Evolutionary conservation across 2,329 filamentous ascomycete genomes (phyloP).

Genomic region (Xylaria sp.): DNA sequence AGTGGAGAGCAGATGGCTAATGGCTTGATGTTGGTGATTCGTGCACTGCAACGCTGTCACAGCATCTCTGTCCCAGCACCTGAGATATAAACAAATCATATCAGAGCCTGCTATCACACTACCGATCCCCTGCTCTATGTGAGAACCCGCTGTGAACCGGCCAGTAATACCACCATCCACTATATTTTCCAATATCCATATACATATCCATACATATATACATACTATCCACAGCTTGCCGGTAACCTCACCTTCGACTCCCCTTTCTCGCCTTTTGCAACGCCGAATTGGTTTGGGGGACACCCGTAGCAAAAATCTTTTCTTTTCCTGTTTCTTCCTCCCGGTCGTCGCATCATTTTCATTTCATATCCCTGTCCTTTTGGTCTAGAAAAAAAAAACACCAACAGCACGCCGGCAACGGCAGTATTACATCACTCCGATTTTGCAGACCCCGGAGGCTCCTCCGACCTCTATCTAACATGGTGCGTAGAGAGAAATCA

Average conservation of each 20-base stretch:
- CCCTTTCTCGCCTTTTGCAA: constrained; percentile 31
- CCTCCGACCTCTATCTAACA: constrained; percentile 16
- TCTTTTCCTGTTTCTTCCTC: constrained; percentile 20
- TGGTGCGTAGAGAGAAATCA: constrained; percentile 15
- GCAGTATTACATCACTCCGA: constrained; percentile 27
- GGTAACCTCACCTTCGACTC: constrained; percentile 25
- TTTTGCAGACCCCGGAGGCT: constrained; percentile 14
- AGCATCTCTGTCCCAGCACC: constrained; percentile 22
- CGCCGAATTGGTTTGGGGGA: constrained; percentile 27
- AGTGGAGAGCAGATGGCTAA: constrained; percentile 19
- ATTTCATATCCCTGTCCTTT: constrained; percentile 24
- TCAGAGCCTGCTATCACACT: constrained; percentile 30
- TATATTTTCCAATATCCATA: background rate
- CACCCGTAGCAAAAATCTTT: constrained; percentile 25
- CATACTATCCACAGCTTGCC: constrained; percentile 30
- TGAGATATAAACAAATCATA: constrained; percentile 31
- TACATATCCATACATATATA: constrained; percentile 20
- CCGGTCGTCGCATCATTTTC: constrained; percentile 25
- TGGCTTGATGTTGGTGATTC: constrained; percentile 24
- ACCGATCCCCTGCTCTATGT: constrained; percentile 26
- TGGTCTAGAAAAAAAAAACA: constrained; percentile 30
- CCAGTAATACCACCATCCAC: constrained; percentile 15
- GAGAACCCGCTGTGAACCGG: constrained; percentile 21
- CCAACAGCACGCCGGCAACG: constrained; percentile 31
- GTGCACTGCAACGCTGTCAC: constrained; percentile 23